A percentile compares a stretch with the other conserved stretches of the same genome.
Conservation (phyloP, 1,284 basidiomycete genomes). For the Naganishia sp. region DNA sequence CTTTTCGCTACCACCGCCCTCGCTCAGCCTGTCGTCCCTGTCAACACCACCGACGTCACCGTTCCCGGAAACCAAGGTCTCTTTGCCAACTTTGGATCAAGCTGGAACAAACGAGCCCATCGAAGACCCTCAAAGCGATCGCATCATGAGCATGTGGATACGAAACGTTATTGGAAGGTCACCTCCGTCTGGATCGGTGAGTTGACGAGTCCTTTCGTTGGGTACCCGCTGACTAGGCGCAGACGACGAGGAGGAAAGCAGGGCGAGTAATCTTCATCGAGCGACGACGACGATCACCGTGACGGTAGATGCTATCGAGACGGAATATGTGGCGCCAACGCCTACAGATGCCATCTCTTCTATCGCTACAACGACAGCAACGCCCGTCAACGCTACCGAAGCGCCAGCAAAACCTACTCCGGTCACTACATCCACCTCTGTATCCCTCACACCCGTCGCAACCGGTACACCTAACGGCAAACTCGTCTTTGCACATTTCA, state of each 20-base stretch:
- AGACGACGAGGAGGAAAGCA: neutral
- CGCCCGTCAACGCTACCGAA: neutral
- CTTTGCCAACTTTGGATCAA: neutral
- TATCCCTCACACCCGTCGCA: neutral
- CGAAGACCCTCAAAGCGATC: neutral
- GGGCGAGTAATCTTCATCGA: neutral
- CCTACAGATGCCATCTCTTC: neutral
- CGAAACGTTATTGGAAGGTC: slow-evolving; percentile 23
- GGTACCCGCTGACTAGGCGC: neutral
- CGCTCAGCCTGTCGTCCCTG: neutral
- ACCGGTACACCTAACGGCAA: slow-evolving; percentile 33
- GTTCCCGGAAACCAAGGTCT: too few species aligned
- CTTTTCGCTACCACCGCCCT: neutral
- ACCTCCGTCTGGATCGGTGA: slow-evolving; percentile 18
- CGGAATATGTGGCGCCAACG: neutral
- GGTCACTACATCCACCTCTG: neutral
- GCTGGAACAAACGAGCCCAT: neutral
- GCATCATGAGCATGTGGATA: neutral
- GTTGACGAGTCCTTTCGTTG: neutral
- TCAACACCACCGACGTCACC: too few species aligned
- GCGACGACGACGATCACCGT: slow-evolving; percentile 13
- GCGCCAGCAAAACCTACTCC: neutral
- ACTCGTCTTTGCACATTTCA: slow-evolving; percentile 51
- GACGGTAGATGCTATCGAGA: neutral
- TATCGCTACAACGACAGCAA: neutral